Evolutionary conservation across 495 filamentous ascomycete genomes (phyloP).

Genomic region (Penicillium pulvis): DNA sequence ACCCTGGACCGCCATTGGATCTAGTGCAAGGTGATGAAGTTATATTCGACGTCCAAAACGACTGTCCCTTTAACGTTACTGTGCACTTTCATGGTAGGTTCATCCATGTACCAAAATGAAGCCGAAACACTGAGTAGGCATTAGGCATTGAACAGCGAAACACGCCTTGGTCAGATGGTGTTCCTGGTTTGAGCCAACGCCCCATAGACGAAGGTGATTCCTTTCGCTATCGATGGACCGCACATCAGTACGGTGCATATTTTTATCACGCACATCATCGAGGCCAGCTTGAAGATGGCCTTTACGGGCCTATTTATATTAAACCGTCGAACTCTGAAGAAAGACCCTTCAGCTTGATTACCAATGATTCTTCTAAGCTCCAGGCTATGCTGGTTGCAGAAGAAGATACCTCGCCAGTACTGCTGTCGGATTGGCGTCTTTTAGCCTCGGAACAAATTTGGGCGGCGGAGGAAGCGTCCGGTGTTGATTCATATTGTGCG

Average conservation of each 20-base stretch:
- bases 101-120: neutral
- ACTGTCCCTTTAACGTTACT: constrained; percentile 53
- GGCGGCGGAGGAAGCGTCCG: constrained; percentile 37
- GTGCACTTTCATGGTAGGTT: constrained; percentile 55
- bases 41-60: constrained; percentile 60
- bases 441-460: constrained; percentile 51
- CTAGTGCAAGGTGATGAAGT: constrained; percentile 64
- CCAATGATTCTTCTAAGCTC: constrained; percentile 37
- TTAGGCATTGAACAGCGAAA: constrained; percentile 40
- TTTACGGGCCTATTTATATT: constrained; percentile 57
- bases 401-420: constrained; percentile 40
- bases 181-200: constrained; percentile 51
- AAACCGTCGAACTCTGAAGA: constrained; percentile 27
- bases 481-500: constrained; percentile 44
- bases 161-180: constrained; percentile 56
- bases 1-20: constrained; percentile 58
- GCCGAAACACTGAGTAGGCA: neutral
- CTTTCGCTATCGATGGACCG: constrained; percentile 53
- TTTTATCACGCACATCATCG: constrained; percentile 56
- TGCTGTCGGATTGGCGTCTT: constrained; percentile 59
- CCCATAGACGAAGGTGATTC: constrained; percentile 44
- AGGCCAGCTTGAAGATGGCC: constrained; percentile 57
- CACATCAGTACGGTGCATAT: constrained; percentile 32
- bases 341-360: constrained; percentile 51
- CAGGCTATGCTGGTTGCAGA: constrained; percentile 50